These are phyloP conservation scores for Mortierella sp. DNA, from an alignment of 371 early-diverging fungal genomes.

Conservation along the genomic window DNA sequence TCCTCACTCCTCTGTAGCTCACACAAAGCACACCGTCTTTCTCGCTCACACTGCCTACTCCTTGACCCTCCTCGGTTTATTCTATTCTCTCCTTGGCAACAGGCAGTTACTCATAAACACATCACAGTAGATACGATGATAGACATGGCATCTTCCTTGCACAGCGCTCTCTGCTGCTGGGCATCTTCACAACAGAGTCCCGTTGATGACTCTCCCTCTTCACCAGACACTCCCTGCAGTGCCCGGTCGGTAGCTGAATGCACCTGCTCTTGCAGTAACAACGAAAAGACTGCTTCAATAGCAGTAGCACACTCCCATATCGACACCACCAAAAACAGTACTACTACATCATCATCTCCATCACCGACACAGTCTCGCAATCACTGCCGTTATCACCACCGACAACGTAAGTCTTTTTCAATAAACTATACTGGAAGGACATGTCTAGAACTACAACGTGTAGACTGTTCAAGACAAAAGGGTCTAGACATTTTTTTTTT, in stretches of 20 bases:
- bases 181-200: constrained; percentile 52
- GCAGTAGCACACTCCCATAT: not conserved
- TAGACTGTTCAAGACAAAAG: no score
- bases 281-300: constrained; percentile 3
- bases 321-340: not conserved
- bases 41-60: not conserved
- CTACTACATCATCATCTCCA: not conserved
- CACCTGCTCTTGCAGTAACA: constrained; percentile 18
- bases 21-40: not conserved
- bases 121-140: constrained; percentile 18
- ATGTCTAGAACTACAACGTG: no score
- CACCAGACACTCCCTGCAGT: constrained; percentile 38
- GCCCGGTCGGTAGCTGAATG: constrained; percentile 19
- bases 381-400: constrained; percentile 23
- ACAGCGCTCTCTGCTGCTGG: constrained; percentile 52
- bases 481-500: no score
- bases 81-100: not conserved
- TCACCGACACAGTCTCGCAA: not conserved
- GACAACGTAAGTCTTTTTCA: constrained; percentile 35
- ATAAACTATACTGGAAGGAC: no score
- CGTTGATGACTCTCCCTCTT: constrained; percentile 41
- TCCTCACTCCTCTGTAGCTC: not conserved
- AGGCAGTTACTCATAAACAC: not conserved
- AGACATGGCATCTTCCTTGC: constrained; percentile 46
- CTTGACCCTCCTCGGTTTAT: not conserved